Evolutionary conservation across 148 eudicot species (phyloP).

Genomic region (Amaranthus cruentus): DNA sequence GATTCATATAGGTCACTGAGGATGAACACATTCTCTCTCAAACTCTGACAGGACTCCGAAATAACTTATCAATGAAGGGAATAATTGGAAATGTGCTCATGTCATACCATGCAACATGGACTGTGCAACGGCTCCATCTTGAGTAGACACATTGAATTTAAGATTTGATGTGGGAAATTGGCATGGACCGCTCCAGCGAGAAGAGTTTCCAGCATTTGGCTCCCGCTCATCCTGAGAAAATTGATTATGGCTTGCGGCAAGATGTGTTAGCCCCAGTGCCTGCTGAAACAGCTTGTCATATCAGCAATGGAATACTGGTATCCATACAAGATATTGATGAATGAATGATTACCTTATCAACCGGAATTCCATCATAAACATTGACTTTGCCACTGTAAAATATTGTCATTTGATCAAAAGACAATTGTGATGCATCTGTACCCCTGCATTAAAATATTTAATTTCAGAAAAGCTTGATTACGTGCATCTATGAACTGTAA

Average conservation of each 20-base stretch:
- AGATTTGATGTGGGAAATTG: slow-evolving; percentile 39
- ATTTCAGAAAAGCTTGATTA: neutral
- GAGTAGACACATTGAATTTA: slow-evolving; percentile 30
- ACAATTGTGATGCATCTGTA: slow-evolving; percentile 31
- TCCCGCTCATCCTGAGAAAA: slow-evolving; percentile 34
- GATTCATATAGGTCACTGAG: neutral
- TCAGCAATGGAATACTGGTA: slow-evolving; percentile 21
- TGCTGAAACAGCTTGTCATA: slow-evolving; percentile 34
- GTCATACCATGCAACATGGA: slow-evolving; percentile 32
- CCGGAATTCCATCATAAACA: slow-evolving; percentile 79
- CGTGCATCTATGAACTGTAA: neutral
- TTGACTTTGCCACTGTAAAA: slow-evolving; percentile 87
- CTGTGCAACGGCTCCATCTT: slow-evolving; percentile 19
- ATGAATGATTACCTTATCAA: slow-evolving; percentile 60
- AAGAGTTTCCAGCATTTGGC: slow-evolving; percentile 34
- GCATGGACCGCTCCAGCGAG: slow-evolving; percentile 37
- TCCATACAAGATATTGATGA: neutral
- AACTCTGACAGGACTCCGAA: neutral
- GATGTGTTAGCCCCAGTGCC: slow-evolving; percentile 70
- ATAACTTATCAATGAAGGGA: neutral
- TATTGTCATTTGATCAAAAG: slow-evolving; percentile 74
- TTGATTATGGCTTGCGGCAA: slow-evolving; percentile 69
- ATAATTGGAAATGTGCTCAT: neutral
- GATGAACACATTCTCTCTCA: neutral
- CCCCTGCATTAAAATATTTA: slow-evolving; percentile 38